A percentile compares a stretch with the other conserved stretches of the same genome.
Evolutionary conservation across 2,329 filamentous ascomycete genomes (phyloP).

Genomic region (Aspergillus pseudotamarii): DNA sequence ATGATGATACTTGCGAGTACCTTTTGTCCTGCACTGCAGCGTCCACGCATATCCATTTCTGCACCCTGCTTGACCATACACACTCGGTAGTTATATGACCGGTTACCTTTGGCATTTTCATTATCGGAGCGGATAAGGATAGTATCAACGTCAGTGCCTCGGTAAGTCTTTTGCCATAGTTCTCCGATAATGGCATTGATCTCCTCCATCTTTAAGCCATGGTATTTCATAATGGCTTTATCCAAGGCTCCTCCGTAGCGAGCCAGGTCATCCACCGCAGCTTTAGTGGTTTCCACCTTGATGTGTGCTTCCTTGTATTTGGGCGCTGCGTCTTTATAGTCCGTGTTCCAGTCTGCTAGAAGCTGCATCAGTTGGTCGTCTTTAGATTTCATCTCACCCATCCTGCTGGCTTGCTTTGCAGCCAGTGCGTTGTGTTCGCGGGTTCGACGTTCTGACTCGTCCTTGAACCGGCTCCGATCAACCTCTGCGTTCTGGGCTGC

Average conservation of each 20-base stretch:
- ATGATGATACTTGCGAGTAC: constrained; percentile 97
- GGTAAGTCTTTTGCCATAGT: constrained; percentile 96
- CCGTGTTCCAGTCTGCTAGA: constrained; percentile 77
- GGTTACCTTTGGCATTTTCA: constrained; percentile 72
- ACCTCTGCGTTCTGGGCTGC: constrained; percentile 78
- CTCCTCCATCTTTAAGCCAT: constrained; percentile 96
- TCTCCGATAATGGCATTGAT: constrained; percentile 94
- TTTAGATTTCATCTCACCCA: constrained; percentile 80
- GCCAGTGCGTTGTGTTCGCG: constrained; percentile 68
- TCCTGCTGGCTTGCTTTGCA: constrained; percentile 72
- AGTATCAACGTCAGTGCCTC: constrained; percentile 94
- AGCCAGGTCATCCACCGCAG: constrained; percentile 85
- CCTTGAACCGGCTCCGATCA: constrained; percentile 74
- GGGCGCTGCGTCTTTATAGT: constrained; percentile 79
- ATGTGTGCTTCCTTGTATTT: constrained; percentile 88
- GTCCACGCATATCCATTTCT: constrained; percentile 99
- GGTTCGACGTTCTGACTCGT: constrained; percentile 70
- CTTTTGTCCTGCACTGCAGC: constrained; percentile 95
- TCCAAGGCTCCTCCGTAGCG: constrained; percentile 84
- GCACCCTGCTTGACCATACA: constrained; percentile 97
- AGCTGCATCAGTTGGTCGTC: constrained; percentile 76
- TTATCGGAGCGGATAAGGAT: constrained; percentile 93
- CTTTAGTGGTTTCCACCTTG: constrained; percentile 87
- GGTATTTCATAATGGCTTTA: constrained; percentile 96
- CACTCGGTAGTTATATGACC: constrained; percentile 94